Conservation (phyloP, 2,329 filamentous ascomycete species). For the Penicillium sp. region DNA sequence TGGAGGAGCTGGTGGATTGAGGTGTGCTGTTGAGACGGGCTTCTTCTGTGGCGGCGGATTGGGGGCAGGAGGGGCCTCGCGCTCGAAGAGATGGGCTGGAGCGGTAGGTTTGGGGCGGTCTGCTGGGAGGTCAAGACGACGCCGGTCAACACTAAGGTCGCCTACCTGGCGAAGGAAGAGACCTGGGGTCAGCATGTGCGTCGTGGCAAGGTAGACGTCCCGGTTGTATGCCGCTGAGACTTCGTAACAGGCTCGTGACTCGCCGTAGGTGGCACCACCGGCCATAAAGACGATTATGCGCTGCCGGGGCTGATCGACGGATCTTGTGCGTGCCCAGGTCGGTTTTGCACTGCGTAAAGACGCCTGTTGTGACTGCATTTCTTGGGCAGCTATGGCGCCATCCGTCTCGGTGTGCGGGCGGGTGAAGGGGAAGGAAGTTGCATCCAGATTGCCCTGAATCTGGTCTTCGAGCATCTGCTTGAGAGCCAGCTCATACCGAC, state of each 20-base stretch:
- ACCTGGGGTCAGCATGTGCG: slow-evolving; percentile 85
- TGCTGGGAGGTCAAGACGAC: slow-evolving; percentile 73
- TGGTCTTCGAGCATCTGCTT: slow-evolving; percentile 79
- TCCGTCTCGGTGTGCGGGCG: slow-evolving; percentile 60
- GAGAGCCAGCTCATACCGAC: slow-evolving; percentile 77
- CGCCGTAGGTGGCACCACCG: slow-evolving; percentile 90
- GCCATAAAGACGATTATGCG: slow-evolving; percentile 92
- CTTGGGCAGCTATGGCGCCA: slow-evolving; percentile 43
- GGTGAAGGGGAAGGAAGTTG: slow-evolving; percentile 66
- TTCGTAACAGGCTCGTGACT: slow-evolving; percentile 86
- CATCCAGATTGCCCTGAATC: slow-evolving; percentile 65
- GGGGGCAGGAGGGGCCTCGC: slow-evolving; percentile 57
- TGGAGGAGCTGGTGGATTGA: slow-evolving; percentile 30
- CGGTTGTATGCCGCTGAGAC: slow-evolving; percentile 67
- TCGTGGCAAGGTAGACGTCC: slow-evolving; percentile 84
- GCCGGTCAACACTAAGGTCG: slow-evolving; percentile 72
- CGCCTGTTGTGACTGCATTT: slow-evolving; percentile 54
- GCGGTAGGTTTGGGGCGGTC: slow-evolving; percentile 78
- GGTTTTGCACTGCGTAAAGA: slow-evolving; percentile 89
- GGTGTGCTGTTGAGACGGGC: slow-evolving; percentile 19
- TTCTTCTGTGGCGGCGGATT: slow-evolving; percentile 24
- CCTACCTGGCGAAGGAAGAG: slow-evolving; percentile 79
- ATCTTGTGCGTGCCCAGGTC: slow-evolving; percentile 85
- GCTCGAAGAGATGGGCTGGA: slow-evolving; percentile 81
- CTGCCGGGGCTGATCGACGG: slow-evolving; percentile 76